Percentiles rank a stretch among this genome's conserved stretches.
Conservation (phyloP, 106 monocot genomes). For the Platanthera guangdongensis region DNA sequence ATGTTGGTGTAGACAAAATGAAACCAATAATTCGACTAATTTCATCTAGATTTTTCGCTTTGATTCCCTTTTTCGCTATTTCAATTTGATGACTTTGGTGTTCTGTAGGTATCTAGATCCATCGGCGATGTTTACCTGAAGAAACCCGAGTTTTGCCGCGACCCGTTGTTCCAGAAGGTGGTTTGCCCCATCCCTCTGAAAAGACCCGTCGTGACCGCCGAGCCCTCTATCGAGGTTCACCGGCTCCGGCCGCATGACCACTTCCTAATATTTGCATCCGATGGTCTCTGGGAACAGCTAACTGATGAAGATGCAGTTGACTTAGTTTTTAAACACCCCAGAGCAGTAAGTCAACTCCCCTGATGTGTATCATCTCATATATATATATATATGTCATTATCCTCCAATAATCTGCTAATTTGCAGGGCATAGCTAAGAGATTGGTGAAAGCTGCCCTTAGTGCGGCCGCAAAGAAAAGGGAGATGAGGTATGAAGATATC, state of each 20-base stretch:
- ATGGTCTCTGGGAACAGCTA: conserved; percentile 37
- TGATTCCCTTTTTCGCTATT: too few species aligned
- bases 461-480: conserved; percentile 26
- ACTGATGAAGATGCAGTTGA: conserved; percentile 33
- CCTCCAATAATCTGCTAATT: not conserved
- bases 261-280: conserved; percentile 36
- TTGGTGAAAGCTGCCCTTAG: conserved; percentile 25
- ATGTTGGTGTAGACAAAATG: too few species aligned
- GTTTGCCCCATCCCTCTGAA: conserved; percentile 22
- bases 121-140: conserved; percentile 57
- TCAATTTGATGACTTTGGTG: not conserved
- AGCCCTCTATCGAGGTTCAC: conserved; percentile 19
- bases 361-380: not conserved
- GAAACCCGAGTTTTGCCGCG: conserved; percentile 30
- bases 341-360: conserved; percentile 19
- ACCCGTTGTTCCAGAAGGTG: conserved; percentile 27
- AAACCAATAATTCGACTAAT: too few species aligned
- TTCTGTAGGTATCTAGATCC: conserved; percentile 43
- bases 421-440: conserved; percentile 28
- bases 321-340: conserved; percentile 24
- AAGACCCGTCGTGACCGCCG: conserved; percentile 33
- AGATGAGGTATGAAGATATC: conserved; percentile 26
- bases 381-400: too few species aligned
- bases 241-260: conserved; percentile 17
- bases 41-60: too few species aligned